phyloP scores from a whole-genome alignment of 2,329 filamentous ascomycete genomes.

The Dactylella cylindrospora region DNA sequence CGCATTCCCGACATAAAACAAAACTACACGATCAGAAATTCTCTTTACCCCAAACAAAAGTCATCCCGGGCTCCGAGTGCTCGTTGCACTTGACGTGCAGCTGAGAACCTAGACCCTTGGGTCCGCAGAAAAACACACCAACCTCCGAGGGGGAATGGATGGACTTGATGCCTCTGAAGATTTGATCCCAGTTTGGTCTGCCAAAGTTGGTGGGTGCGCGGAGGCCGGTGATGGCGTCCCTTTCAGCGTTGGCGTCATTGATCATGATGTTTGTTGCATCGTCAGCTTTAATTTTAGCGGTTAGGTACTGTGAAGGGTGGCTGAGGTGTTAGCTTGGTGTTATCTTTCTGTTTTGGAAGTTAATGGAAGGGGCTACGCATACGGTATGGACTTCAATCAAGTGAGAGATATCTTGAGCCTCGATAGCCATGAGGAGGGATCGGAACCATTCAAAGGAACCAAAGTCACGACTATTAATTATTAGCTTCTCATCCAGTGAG shows the following conservation, averaged over 20 bases:
- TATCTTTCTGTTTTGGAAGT: slow-evolving; percentile 43
- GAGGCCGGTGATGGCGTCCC: slow-evolving; percentile 80
- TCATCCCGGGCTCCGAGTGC: slow-evolving; percentile 78
- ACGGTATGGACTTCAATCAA: slow-evolving; percentile 81
- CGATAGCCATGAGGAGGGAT: slow-evolving; percentile 77
- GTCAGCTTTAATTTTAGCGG: slow-evolving; percentile 80
- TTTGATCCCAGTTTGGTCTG: slow-evolving; percentile 85
- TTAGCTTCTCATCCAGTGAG: not conserved
- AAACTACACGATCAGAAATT: slow-evolving; percentile 57
- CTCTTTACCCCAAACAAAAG: slow-evolving; percentile 58
- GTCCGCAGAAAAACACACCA: slow-evolving; percentile 82
- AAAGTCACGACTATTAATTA: slow-evolving; percentile 69
- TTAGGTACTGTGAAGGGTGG: slow-evolving; percentile 62
- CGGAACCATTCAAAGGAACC: slow-evolving; percentile 89
- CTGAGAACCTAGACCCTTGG: slow-evolving; percentile 73
- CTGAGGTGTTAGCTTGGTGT: not conserved
- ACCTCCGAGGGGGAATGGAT: slow-evolving; percentile 72
- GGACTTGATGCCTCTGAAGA: slow-evolving; percentile 80
- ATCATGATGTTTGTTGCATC: slow-evolving; percentile 92
- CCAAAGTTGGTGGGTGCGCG: slow-evolving; percentile 83
- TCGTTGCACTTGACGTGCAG: slow-evolving; percentile 84
- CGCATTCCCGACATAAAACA: slow-evolving; percentile 45
- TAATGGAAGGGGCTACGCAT: slow-evolving; percentile 50
- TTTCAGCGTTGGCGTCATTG: slow-evolving; percentile 81
- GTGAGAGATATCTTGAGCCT: slow-evolving; percentile 79